Conservation (phyloP, 225 moss, liverwort and hornwort species). For the Physcomitrium patens region DNA sequence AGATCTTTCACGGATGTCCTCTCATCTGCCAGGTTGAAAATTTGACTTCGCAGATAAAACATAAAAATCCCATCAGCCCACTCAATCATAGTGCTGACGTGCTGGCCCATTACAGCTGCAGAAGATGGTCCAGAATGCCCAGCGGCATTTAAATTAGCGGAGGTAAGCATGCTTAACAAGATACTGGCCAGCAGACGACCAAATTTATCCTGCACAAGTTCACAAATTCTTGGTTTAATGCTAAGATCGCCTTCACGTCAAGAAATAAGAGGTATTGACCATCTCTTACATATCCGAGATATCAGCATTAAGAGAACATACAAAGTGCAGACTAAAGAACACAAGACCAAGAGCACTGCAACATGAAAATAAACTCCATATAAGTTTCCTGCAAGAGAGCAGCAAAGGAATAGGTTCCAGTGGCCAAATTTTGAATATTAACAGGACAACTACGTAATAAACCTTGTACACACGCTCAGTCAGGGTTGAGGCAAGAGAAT, state of each 20-base stretch:
- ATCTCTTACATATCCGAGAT: not conserved
- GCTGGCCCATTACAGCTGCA: slow-evolving; percentile 24
- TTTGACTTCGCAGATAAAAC: slow-evolving; percentile 19
- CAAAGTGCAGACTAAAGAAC: not conserved
- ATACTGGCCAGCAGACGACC: slow-evolving; percentile 32
- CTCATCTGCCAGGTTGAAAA: slow-evolving; percentile 23
- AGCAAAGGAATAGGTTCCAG: slow-evolving; percentile 8
- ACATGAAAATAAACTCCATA: not conserved
- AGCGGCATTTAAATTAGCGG: not conserved
- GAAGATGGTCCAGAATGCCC: slow-evolving; percentile 17
- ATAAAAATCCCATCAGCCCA: slow-evolving; percentile 30
- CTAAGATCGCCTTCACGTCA: slow-evolving; percentile 2
- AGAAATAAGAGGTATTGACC: not conserved
- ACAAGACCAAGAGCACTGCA: slow-evolving; percentile 4
- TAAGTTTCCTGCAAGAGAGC: slow-evolving; percentile 17
- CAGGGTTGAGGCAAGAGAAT: slow-evolving; percentile 6
- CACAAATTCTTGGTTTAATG: slow-evolving; percentile 21
- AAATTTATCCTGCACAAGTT: slow-evolving; percentile 41
- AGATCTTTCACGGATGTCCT: slow-evolving; percentile 20
- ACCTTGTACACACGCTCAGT: slow-evolving; percentile 14
- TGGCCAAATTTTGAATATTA: not conserved
- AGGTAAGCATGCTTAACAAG: slow-evolving; percentile 16
- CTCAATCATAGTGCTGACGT: slow-evolving; percentile 27
- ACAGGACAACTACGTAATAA: slow-evolving; percentile 17
- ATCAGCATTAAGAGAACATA: not conserved